These are phyloP conservation scores for Carex parvula DNA, from an alignment of 176 grass and related monocot genomes.

Conservation along the genomic window DNA sequence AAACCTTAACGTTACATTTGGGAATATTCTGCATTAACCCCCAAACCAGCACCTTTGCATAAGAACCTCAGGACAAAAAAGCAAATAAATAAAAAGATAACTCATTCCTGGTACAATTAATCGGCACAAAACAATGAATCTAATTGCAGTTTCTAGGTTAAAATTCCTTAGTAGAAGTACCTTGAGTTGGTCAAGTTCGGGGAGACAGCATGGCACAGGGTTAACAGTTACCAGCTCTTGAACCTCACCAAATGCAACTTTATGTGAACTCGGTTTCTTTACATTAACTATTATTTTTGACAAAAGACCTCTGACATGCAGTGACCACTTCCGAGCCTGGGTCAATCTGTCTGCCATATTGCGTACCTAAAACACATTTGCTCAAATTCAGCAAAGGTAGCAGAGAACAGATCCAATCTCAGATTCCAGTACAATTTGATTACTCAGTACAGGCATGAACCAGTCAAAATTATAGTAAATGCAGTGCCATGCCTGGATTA, in stretches of 20 bases:
- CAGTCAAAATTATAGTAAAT: constrained; percentile 4
- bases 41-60: background rate
- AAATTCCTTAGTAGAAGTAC: constrained; percentile 33
- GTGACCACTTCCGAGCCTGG: constrained; percentile 57
- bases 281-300: constrained; percentile 41
- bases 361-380: constrained; percentile 52
- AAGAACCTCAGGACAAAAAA: background rate
- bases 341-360: constrained; percentile 54
- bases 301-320: constrained; percentile 42
- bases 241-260: constrained; percentile 60
- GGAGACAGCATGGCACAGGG: constrained; percentile 38
- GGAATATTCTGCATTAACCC: background rate
- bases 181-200: constrained; percentile 52
- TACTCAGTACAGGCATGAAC: background rate
- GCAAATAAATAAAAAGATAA: background rate
- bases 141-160: background rate
- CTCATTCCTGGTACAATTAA: background rate
- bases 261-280: constrained; percentile 40
- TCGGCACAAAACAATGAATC: background rate
- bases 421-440: background rate
- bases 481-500: background rate
- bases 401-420: constrained; percentile 1
- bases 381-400: constrained; percentile 5
- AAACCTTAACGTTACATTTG: constrained; percentile 10
- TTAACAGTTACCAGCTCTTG: constrained; percentile 50